Evolutionary conservation across 345 rosid genomes (phyloP).

Genomic region (Lepidium aucheri): DNA sequence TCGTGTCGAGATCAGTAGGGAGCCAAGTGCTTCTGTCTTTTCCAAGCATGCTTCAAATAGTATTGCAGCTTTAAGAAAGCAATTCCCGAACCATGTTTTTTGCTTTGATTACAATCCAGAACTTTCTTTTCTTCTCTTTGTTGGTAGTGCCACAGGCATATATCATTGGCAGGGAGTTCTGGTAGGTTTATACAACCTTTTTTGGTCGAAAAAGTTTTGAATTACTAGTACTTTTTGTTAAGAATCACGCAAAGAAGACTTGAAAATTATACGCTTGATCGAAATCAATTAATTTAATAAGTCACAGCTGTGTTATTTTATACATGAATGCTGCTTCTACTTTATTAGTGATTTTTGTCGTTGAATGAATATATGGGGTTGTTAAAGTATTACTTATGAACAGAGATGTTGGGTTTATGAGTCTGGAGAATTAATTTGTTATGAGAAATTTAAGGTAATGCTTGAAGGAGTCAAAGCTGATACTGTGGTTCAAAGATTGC

Average conservation of each 20-base stretch:
- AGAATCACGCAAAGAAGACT: not conserved
- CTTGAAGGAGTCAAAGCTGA: slow-evolving; percentile 60
- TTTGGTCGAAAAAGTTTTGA: slow-evolving; percentile 3
- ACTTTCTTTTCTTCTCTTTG: slow-evolving; percentile 49
- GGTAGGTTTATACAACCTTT: slow-evolving; percentile 42
- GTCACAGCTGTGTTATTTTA: not conserved
- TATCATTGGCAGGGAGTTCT: slow-evolving; percentile 37
- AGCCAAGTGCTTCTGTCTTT: slow-evolving; percentile 53
- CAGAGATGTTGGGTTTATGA: not conserved
- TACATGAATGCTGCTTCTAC: not conserved
- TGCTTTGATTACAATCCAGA: slow-evolving; percentile 68
- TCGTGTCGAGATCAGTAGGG: slow-evolving; percentile 59
- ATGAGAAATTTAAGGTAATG: slow-evolving; percentile 73
- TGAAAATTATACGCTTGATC: not conserved
- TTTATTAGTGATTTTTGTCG: not conserved
- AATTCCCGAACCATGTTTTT: slow-evolving; percentile 56
- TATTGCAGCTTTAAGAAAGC: slow-evolving; percentile 34
- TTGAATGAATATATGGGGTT: not conserved
- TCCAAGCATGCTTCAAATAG: slow-evolving; percentile 31
- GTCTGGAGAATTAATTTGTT: not conserved
- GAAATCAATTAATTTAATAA: not conserved
- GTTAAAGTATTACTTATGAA: not conserved
- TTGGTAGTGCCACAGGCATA: slow-evolving; percentile 42
- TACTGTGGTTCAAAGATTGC: slow-evolving; percentile 52
- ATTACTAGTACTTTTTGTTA: not conserved